Percentiles rank a stretch among this genome's conserved stretches.
Evolutionary conservation across 2,329 filamentous ascomycete genomes (phyloP).

Genomic region (Fusarium sacchari): DNA sequence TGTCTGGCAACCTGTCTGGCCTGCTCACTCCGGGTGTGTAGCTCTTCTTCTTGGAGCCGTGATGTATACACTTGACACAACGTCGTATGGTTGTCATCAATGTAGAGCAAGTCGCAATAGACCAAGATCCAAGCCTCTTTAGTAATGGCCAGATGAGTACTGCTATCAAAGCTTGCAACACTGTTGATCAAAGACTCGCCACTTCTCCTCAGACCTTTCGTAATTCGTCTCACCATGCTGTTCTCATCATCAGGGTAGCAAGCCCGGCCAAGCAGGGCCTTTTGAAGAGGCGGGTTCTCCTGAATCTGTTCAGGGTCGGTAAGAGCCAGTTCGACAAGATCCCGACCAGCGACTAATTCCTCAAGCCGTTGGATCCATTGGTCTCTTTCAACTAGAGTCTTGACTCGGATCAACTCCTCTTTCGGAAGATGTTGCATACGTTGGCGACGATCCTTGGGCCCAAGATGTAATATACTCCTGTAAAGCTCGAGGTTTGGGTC

Average conservation of each 20-base stretch:
- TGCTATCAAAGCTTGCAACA: background rate
- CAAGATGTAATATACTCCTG: conserved; percentile 11
- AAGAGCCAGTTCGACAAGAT: background rate
- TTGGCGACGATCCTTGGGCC: background rate
- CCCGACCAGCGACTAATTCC: background rate
- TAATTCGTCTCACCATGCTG: background rate
- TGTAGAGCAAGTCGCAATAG: conserved; percentile 22
- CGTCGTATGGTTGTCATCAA: background rate
- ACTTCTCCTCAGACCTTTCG: background rate
- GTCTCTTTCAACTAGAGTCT: background rate
- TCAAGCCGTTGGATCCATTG: background rate
- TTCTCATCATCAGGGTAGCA: background rate
- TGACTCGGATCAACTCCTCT: background rate
- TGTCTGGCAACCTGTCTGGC: conserved; percentile 20
- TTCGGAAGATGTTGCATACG: background rate
- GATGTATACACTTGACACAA: conserved; percentile 10
- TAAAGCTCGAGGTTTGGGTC: conserved; percentile 12
- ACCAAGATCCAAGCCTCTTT: conserved; percentile 23
- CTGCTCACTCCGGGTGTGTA: conserved; percentile 8
- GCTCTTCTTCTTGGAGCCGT: conserved; percentile 22
- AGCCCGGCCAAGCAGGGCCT: background rate
- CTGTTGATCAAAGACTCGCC: background rate
- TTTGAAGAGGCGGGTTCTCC: background rate
- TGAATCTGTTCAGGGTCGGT: fast-evolving
- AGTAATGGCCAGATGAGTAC: no score